Evolutionary conservation across 768 basidiomycete genomes (phyloP), one percentile per base, ranked within the genome.

Genomic region (Lyophyllum shimeji): DNA sequence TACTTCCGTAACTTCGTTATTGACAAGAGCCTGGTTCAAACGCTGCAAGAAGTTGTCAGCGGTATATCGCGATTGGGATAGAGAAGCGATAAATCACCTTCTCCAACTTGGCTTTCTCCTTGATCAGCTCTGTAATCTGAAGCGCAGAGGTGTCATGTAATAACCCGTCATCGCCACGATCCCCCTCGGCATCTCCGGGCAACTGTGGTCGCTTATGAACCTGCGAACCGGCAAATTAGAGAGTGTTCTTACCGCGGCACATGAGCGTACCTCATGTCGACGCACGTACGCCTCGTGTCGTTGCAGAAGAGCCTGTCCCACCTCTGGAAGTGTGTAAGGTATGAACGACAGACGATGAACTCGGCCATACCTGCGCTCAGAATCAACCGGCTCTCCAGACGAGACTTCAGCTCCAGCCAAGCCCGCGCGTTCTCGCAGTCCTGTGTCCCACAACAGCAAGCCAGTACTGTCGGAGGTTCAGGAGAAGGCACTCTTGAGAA

Each of bases 201-300:
- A 34, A 31, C 27, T 44, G 34, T 37, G 15, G 40, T 29, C 34
- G 47, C 44, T 55, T 46, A 20, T 45, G 60, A 24, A 45, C 33
- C 61, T 60, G 50, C 5, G 55, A 18, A 24, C 13, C 40, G 34
- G 37, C 57, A 55, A n/a, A 46, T 15, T 46, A 52, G 44, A 48
- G n/a, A 20, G 15, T 29, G 18, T 29, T 37, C 29, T 7, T 48
- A 20, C 40, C 46, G 40, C 46, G 51, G 52, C 46, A 45, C 47
- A 58, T 46, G 34, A 4, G 71, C 78, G 45, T 60, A 83, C 85
- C 81, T 90, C 85, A 53, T 85, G 82, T 64, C 80, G 80, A 46
- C 86, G 83, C 25, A 93, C 84, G 69, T 91, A 92, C 2, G 89
- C 90, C 72, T 95, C 94, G 67, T 95, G 93, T 57, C 87, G 77